These are phyloP conservation scores for Microcyclospora pomicola DNA, from an alignment of 2,329 filamentous ascomycete genomes.

Conservation along the genomic window DNA sequence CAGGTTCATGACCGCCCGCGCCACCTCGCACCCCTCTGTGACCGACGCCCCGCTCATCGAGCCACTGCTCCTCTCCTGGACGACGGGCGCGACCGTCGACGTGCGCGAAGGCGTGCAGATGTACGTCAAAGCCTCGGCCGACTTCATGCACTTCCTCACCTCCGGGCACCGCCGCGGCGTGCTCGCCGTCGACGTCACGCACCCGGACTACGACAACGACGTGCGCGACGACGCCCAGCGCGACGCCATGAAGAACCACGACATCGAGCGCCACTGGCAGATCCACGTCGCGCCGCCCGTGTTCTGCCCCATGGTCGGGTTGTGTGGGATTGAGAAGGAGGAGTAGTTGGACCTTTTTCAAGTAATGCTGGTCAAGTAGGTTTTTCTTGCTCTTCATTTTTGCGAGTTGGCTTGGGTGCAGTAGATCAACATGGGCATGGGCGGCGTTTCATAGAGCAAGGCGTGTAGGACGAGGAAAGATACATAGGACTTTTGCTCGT, in stretches of 20 bases:
- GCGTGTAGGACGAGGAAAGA: too few species aligned
- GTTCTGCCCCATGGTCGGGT: slow-evolving; percentile 8
- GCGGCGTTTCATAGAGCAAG: too few species aligned
- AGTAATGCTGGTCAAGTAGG: too few species aligned
- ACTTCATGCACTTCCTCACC: slow-evolving; percentile 40
- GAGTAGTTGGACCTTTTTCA: too few species aligned
- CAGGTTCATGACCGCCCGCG: slow-evolving; percentile 27
- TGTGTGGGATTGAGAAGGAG: slow-evolving; percentile 10
- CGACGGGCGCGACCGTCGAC: slow-evolving; percentile 47
- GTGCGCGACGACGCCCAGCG: slow-evolving; percentile 15
- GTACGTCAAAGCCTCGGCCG: slow-evolving; percentile 45
- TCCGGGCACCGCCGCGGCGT: slow-evolving; percentile 33
- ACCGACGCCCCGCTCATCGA: slow-evolving; percentile 54
- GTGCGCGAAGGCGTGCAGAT: slow-evolving; percentile 42
- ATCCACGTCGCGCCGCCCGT: slow-evolving; percentile 28
- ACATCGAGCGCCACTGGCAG: slow-evolving; percentile 27
- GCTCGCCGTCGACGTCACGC: slow-evolving; percentile 36
- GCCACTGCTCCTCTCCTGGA: slow-evolving; percentile 45
- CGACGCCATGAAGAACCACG: slow-evolving; percentile 9
- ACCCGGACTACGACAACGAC: slow-evolving; percentile 24
- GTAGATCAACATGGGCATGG: too few species aligned
- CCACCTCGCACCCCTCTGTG: slow-evolving; percentile 44
- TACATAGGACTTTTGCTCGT: too few species aligned
- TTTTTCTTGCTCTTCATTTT: too few species aligned
- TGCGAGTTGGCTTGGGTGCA: too few species aligned